Evolutionary conservation across 768 basidiomycete species (phyloP), one percentile per base, ranked within the genome.

Genomic region (Trametes gibbosa): DNA sequence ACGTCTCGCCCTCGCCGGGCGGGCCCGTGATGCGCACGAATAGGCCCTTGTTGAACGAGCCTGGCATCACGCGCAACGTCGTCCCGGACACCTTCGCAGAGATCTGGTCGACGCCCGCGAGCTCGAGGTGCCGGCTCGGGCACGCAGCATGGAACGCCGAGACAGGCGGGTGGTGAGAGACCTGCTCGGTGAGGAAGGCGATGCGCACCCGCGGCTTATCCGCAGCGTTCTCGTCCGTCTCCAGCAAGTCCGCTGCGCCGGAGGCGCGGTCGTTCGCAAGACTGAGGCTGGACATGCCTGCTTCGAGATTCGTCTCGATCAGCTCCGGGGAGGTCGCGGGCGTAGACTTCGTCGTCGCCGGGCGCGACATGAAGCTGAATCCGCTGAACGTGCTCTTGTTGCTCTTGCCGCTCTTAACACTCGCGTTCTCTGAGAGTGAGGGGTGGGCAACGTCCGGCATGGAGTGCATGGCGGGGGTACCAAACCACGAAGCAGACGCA

Each of bases 121-220:
- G 78, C 62, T 90, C 86, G 41, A 95, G 69, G 29, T 83, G 82
- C 24, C 85, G 83, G 41, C 83, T 75, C 0, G 95, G 92, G 71
- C 92, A 95, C 4, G 76, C 62, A 7, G 89, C 92, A 62, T 85
- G 86, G 69, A 86, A 96, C 0, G 90, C 86, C 0, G 93, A 96
- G 29, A 98, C 84, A 2, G 97, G 97, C 0, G 97, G 97, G 68
- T 99, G 97, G 74, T 99, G 97, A 1, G 92, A 97, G 47, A 98
- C 86, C 73, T 97, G 95, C 72, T 97, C 95, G 14, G 94, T 96
- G 47, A 95, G 74, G 72, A 84, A 96, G 6, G 84, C 82, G 43
- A 95, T 84, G 34, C 92, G 88, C 16, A 85, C 72, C 50, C 77
- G 75, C 53, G 72, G 70, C n/a, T 62, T 59, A 10, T 74, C 68